phyloP scores from a whole-genome alignment of 2,329 filamentous ascomycete genomes.

The Cercospora sesami region DNA sequence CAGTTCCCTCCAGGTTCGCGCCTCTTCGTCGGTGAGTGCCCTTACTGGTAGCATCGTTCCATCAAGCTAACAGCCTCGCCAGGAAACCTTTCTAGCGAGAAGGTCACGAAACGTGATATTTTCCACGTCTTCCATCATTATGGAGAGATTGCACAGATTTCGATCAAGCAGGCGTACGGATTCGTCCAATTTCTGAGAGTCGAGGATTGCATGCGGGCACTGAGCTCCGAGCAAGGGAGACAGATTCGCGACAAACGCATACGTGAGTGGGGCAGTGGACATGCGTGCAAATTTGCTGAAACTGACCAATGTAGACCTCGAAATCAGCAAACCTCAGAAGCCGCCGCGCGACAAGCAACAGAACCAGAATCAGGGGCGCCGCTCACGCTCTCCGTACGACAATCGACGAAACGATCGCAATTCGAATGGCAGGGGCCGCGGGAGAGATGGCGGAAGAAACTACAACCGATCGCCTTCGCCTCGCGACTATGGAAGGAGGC shows the following conservation, averaged over 20 bases:
- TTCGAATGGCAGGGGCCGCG: constrained; percentile 46
- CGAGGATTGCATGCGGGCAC: constrained; percentile 70
- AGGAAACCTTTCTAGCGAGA: constrained; percentile 91
- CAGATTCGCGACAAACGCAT: constrained; percentile 88
- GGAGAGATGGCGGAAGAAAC: constrained; percentile 49
- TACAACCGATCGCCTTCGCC: constrained; percentile 49
- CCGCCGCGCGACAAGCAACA: constrained; percentile 38
- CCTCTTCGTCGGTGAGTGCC: constrained; percentile 71
- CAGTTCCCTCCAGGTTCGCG: constrained; percentile 74
- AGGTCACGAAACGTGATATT: constrained; percentile 89
- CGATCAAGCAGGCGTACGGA: constrained; percentile 93
- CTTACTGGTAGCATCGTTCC: constrained; percentile 11
- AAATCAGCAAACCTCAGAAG: constrained; percentile 82
- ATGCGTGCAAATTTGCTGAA: not conserved
- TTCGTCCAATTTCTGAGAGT: constrained; percentile 90
- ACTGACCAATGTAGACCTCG: constrained; percentile 65
- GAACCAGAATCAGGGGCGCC: constrained; percentile 35
- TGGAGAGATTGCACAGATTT: constrained; percentile 88
- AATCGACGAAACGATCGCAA: constrained; percentile 49
- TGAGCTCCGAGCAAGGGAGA: constrained; percentile 75
- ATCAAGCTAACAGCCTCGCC: constrained; percentile 27
- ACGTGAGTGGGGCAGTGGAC: constrained; percentile 60
- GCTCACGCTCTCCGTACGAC: constrained; percentile 63
- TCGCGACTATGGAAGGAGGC: constrained; percentile 40
- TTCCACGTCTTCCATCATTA: constrained; percentile 87